Evolutionary conservation across 169 alveolate genomes (phyloP), one percentile per base, ranked within the genome.

Genomic region (Eimeria sp.): DNA sequence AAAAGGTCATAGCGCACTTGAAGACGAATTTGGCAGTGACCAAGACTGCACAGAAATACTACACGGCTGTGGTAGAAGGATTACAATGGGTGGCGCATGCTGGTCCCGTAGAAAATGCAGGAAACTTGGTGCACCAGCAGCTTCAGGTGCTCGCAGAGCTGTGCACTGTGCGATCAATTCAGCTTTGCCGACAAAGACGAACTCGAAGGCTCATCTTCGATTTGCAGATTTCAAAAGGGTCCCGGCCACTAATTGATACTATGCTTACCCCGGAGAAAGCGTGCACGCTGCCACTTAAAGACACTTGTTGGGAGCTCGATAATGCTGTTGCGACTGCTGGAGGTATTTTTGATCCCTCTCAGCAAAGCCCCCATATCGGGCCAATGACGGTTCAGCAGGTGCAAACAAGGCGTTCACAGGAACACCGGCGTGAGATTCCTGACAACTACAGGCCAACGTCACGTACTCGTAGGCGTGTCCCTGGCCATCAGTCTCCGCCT

Each of bases 31-130:
- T 70, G 80, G n/a, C 51, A 27, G 51, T 70, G 51, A 10, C 18
- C 27, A 65, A 27, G n/a, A 9, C 51, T 30, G 80, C 80, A 34
- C n/a, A 30, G 22, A 70, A 30, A 51, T 25, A 70, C 22, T 70
- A 70, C 34, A 49, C 51, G 80, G 80, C 80, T 27, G 80, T 70
- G 47, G n/a, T 70, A 51, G 80, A 70, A 3, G 80, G 80, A 34
- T 16, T 70, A 49, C n/a, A 10, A 6, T 30, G 51, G 51, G 4
- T 34, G 80, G 14, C 80, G n/a, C 51, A 27, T 51, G 27, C 51
- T 30, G 1, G 27, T 34, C 80, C 51, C 30, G 51, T 7, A 34
- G n/a, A 70, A 22, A 51, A 27, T 47, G 11, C 30, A 70, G 49
- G 25, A 34, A 1, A 4, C n/a, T 1, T 70, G 51, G 80, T 70